Percentiles rank a stretch among this genome's conserved stretches.
Evolutionary conservation across 1,284 basidiomycete genomes (phyloP).

Genomic region (Apiotrichum sp.): DNA sequence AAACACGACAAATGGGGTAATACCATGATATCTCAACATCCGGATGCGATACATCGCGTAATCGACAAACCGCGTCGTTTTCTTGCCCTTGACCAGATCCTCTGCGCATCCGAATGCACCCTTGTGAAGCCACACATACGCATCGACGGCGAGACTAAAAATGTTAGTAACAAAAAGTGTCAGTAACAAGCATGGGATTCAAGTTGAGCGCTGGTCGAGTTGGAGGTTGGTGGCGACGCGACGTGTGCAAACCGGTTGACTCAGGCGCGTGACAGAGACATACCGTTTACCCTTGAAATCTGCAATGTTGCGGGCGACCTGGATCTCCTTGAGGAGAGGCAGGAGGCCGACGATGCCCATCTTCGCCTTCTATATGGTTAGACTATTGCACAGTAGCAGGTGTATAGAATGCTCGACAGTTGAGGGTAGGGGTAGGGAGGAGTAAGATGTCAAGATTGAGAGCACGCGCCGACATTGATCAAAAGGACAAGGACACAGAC

Average conservation of each 20-base stretch:
- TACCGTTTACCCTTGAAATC: constrained; percentile 72
- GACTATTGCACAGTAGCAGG: too few relatives aligned
- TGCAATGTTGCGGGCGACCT: constrained; percentile 67
- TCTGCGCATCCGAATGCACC: constrained; percentile 87
- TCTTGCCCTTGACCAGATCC: constrained; percentile 77
- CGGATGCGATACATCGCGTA: constrained; percentile 91
- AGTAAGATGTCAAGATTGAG: neutral
- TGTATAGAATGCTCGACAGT: too few relatives aligned
- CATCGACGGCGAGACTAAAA: constrained; percentile 35
- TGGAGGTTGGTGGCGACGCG: neutral
- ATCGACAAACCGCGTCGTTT: constrained; percentile 85
- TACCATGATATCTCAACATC: constrained; percentile 73
- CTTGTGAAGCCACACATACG: constrained; percentile 95
- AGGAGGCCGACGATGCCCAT: constrained; percentile 96
- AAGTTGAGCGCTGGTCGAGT: neutral
- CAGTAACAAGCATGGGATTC: neutral
- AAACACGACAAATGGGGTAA: constrained; percentile 89
- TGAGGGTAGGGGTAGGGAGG: neutral
- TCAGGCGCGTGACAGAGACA: constrained; percentile 5
- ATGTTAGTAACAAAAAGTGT: neutral
- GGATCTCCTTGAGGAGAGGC: constrained; percentile 85
- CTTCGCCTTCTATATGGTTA: too few relatives aligned
- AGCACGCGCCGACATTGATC: too few relatives aligned
- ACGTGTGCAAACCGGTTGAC: neutral
- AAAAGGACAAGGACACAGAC: too few relatives aligned